Percentiles rank a stretch among this genome's conserved stretches.
phyloP scores from a whole-genome alignment of 2,329 filamentous ascomycete species.

The Pyrenochaeta sp. region DNA sequence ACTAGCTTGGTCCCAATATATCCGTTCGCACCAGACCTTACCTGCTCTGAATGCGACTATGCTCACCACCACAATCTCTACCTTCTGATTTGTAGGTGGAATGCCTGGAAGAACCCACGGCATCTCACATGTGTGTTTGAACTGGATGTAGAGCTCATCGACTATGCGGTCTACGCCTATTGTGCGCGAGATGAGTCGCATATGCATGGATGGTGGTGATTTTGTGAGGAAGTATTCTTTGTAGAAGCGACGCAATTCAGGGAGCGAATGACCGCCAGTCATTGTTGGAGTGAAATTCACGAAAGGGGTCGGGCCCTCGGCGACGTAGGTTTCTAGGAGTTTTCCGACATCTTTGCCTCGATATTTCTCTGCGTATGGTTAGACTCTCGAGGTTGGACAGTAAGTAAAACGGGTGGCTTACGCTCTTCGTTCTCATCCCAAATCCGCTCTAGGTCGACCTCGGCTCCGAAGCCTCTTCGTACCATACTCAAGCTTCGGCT shows the following conservation, averaged over 20 bases:
- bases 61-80: slow-evolving; percentile 65
- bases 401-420: slow-evolving; percentile 19
- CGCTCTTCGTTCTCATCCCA: slow-evolving; percentile 53
- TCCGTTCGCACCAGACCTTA: slow-evolving; percentile 63
- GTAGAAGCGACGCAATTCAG: slow-evolving; percentile 62
- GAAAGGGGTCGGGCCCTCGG: slow-evolving; percentile 43
- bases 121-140: slow-evolving; percentile 64
- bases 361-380: slow-evolving; percentile 41
- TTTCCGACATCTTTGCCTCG: slow-evolving; percentile 46
- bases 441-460: slow-evolving; percentile 54
- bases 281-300: slow-evolving; percentile 55
- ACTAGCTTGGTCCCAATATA: slow-evolving; percentile 70
- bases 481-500: slow-evolving; percentile 68
- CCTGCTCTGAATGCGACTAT: slow-evolving; percentile 63
- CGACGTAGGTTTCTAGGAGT: slow-evolving; percentile 48
- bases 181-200: slow-evolving; percentile 65
- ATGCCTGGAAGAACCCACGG: slow-evolving; percentile 68
- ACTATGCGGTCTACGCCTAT: slow-evolving; percentile 66
- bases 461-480: slow-evolving; percentile 65
- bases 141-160: slow-evolving; percentile 65
- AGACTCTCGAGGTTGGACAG: no score
- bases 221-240: slow-evolving; percentile 61
- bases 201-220: slow-evolving; percentile 56
- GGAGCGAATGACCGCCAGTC: slow-evolving; percentile 53
- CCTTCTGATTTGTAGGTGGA: slow-evolving; percentile 62